Conservation (phyloP, 2,329 filamentous ascomycete species). For the Corniculantispora saksenae region DNA sequence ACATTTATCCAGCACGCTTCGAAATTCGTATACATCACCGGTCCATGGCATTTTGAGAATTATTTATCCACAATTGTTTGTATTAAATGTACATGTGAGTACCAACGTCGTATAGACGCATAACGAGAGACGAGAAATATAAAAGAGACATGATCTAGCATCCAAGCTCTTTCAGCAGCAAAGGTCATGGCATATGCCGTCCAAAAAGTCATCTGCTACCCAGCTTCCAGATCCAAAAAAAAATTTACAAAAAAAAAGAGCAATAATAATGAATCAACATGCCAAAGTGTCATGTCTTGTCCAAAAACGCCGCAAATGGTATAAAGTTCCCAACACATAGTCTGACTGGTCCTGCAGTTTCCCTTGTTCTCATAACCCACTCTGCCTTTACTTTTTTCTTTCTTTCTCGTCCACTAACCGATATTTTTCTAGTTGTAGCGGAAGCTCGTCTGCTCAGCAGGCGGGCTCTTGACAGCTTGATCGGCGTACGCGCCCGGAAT, state of each 20-base stretch:
- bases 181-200: neutral
- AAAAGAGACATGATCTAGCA: conserved; percentile 9
- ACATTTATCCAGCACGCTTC: too few relatives aligned
- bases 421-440: conserved; percentile 29
- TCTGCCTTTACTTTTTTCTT: neutral
- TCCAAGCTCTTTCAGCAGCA: conserved; percentile 1
- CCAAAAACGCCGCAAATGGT: conserved; percentile 14
- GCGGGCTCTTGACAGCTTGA: conserved; percentile 54
- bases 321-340: conserved; percentile 10
- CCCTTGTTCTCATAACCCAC: too few relatives aligned
- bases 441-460: conserved; percentile 46
- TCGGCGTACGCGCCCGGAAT: conserved; percentile 82
- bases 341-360: conserved; percentile 16
- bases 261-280: neutral
- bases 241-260: neutral
- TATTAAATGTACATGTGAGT: conserved; percentile 18
- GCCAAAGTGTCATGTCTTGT: neutral
- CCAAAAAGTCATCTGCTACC: conserved; percentile 4
- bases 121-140: conserved; percentile 16
- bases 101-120: conserved; percentile 9
- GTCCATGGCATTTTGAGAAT: too few relatives aligned
- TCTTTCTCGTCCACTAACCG: neutral
- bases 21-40: too few relatives aligned
- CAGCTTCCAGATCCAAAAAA: neutral
- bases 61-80: conserved; percentile 3